Percentiles rank a stretch among this genome's conserved stretches.
phyloP scores from a whole-genome alignment of 208 protist genomes.

The Lotmaria passim region DNA sequence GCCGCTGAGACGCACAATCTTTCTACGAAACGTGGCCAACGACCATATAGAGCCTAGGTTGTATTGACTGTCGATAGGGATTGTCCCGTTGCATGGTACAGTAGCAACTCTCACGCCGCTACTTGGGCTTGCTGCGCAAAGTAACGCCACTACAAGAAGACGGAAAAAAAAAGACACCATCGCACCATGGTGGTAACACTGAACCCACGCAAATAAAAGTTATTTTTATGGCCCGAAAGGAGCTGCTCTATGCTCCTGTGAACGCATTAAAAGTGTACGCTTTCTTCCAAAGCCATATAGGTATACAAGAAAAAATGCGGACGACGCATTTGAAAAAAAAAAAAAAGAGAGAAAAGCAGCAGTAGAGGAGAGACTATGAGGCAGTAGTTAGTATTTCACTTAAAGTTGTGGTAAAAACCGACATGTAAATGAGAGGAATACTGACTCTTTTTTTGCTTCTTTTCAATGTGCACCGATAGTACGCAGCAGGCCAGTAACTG shows the following conservation, averaged over 20 bases:
- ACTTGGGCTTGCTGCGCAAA: background rate
- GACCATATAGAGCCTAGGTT: slow-evolving; percentile 54
- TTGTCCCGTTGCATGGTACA: slow-evolving; percentile 47
- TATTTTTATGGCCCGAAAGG: too few species aligned
- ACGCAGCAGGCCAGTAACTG: too few species aligned
- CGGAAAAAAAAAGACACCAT: background rate
- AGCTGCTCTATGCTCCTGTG: too few species aligned
- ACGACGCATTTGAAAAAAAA: too few species aligned
- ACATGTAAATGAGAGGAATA: too few species aligned
- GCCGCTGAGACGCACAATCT: slow-evolving; percentile 18
- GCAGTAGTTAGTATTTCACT: too few species aligned
- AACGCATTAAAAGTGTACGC: too few species aligned
- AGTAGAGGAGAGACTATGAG: too few species aligned
- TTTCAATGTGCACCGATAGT: too few species aligned
- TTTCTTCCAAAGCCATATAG: background rate
- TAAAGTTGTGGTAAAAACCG: too few species aligned
- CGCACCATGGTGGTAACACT: slow-evolving; percentile 2
- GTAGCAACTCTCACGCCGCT: slow-evolving; percentile 30
- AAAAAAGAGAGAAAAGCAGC: slow-evolving; percentile 4
- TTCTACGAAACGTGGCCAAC: slow-evolving; percentile 18
- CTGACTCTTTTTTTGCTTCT: too few species aligned
- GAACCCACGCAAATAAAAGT: background rate
- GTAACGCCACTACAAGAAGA: slow-evolving; percentile 5
- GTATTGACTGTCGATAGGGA: slow-evolving; percentile 71
- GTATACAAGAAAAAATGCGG: slow-evolving; percentile 14